These are phyloP conservation scores for Mercurialis annua DNA, from an alignment of 345 rosid genomes.

Conservation along the genomic window DNA sequence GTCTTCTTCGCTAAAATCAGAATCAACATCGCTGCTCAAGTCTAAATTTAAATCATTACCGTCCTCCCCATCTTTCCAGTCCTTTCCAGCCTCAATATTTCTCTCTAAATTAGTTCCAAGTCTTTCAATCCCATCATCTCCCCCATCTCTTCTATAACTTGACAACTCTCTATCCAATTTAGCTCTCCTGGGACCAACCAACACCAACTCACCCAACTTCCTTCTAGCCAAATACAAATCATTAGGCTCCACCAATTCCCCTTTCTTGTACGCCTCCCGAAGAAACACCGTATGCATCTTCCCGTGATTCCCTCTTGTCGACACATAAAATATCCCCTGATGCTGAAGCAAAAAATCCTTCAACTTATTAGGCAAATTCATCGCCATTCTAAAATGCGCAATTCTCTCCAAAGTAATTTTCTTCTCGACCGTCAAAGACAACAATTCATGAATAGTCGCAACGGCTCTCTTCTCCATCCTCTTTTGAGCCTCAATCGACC, in stretches of 20 bases:
- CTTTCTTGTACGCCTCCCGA: conserved; percentile 77
- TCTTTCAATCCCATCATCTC: conserved; percentile 37
- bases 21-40: conserved; percentile 25
- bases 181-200: conserved; percentile 69
- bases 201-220: conserved; percentile 70
- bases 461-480: conserved; percentile 94
- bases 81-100: conserved; percentile 13
- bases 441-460: conserved; percentile 79
- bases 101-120: conserved; percentile 23
- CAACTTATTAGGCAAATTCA: conserved; percentile 79
- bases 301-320: conserved; percentile 91
- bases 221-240: conserved; percentile 78
- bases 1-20: conserved; percentile 21
- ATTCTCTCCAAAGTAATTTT: conserved; percentile 88
- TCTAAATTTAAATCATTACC: conserved; percentile 18
- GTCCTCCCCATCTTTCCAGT: conserved; percentile 4
- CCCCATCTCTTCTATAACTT: conserved; percentile 40
- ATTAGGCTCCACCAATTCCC: conserved; percentile 77
- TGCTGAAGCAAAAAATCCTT: conserved; percentile 86
- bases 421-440: conserved; percentile 81
- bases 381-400: conserved; percentile 76
- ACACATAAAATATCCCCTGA: conserved; percentile 90
- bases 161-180: conserved; percentile 64
- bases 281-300: conserved; percentile 91
- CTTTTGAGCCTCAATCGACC: conserved; percentile 89